phyloP scores from a whole-genome alignment of 2,329 filamentous ascomycete species.

The Nothophaeocryptopus gaeumannii region DNA sequence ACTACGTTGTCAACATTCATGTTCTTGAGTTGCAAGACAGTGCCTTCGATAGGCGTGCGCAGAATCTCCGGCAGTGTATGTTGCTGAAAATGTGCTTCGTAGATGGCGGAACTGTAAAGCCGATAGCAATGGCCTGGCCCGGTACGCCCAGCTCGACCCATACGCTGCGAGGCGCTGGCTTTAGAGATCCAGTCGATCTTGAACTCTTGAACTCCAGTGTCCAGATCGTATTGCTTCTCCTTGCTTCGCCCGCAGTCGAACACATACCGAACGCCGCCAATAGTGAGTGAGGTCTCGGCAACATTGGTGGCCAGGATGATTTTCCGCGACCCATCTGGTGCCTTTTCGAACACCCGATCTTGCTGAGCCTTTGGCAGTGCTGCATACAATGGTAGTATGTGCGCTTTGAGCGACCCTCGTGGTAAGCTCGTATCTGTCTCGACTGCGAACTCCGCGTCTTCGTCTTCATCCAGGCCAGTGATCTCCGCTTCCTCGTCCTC shows the following conservation, averaged over 20 bases:
- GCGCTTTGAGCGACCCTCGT: constrained; percentile 63
- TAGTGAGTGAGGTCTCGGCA: constrained; percentile 94
- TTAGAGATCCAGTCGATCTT: constrained; percentile 97
- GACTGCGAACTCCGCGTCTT: constrained; percentile 57
- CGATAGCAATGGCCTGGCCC: constrained; percentile 94
- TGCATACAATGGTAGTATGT: constrained; percentile 91
- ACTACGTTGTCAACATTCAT: constrained; percentile 89
- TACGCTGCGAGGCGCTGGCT: constrained; percentile 85
- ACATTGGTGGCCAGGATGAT: constrained; percentile 95
- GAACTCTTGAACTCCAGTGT: constrained; percentile 91
- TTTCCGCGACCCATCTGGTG: constrained; percentile 74
- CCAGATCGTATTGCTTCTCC: constrained; percentile 82
- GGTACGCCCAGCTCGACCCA: constrained; percentile 91
- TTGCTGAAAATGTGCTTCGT: constrained; percentile 80
- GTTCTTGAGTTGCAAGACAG: constrained; percentile 89
- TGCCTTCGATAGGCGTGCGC: constrained; percentile 81
- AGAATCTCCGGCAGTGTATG: constrained; percentile 87
- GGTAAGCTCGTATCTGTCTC: constrained; percentile 46
- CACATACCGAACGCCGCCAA: constrained; percentile 90
- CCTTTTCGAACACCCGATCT: constrained; percentile 80
- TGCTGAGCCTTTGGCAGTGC: constrained; percentile 88
- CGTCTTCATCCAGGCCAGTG: constrained; percentile 56
- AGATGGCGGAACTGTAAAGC: constrained; percentile 91
- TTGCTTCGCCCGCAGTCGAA: constrained; percentile 93
- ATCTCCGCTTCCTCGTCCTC: constrained; percentile 57